Evolutionary conservation across 805 yeast species (phyloP), one percentile per base, ranked within the genome.

Genomic region (Metschnikowia similis): DNA sequence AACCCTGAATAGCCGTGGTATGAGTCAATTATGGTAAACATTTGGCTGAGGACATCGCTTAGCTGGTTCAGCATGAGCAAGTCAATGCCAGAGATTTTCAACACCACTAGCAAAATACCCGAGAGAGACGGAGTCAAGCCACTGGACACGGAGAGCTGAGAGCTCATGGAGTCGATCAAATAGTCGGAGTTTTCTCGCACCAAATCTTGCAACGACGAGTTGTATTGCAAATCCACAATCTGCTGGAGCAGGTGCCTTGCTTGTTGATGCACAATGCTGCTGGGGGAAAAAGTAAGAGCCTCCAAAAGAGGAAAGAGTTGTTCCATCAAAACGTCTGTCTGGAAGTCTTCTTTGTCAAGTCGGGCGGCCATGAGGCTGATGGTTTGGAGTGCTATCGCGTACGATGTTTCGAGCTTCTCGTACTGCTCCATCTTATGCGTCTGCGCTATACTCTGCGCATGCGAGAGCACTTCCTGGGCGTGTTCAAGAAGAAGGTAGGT

Each of bases 1-100:
- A 94, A 69, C 13, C 75, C 71, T 1, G 83, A 70, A 64, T 92
- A 92, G 0, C 92, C 95, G 66, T 91, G 96, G 60, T 85, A 92
- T 47, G 83, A 74, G 66, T 92, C 98, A 45, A 92, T 72, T 34
- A 91, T 69, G 16, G 84, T 80, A 64, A 92, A 89, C 54, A 89
- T 76, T 3, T 90, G 81, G 43, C 82, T 79, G 16, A 92, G 70
- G 0, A 92, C 74, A 64, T 92, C 98, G 45, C 75, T 80, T 47
- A 92, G 73, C 51, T 82, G 88, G 50, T 71, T 71, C 8, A 62
- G 54, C 31, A 76, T 74, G 11, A 89, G 69, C 26, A 89, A 70
- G 30, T 78, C 71, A 8, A 77, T 70, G 0, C 97, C 97, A 0
- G 91, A 84, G 27, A 90, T 72, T 55, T 77, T 80, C 29, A 89